Evolutionary conservation across 1,139 yeast species (phyloP).

Genomic region (Pichia sp.): DNA sequence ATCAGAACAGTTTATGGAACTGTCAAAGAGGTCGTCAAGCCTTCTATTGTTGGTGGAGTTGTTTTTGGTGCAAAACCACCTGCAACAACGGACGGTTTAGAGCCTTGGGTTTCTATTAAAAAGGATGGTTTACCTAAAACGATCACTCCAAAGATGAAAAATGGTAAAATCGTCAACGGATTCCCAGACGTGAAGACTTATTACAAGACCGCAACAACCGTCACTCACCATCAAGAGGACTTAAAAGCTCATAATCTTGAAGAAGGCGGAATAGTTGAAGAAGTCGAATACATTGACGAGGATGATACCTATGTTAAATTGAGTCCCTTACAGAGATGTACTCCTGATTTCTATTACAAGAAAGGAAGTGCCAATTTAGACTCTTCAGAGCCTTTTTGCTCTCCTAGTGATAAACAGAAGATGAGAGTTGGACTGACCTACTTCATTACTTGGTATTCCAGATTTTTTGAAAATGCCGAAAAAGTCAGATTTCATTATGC

Average conservation of each 20-base stretch:
- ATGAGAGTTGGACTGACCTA: conserved; percentile 55
- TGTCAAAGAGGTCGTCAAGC: conserved; percentile 58
- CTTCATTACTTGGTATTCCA: conserved; percentile 75
- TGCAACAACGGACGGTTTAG: conserved; percentile 53
- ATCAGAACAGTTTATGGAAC: conserved; percentile 56
- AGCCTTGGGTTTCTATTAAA: conserved; percentile 76
- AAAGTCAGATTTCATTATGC: conserved; percentile 63
- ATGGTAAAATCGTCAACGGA: conserved; percentile 58
- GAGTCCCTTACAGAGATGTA: conserved; percentile 77
- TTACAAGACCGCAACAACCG: conserved; percentile 62
- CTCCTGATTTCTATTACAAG: conserved; percentile 63
- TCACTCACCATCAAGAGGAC: conserved; percentile 47
- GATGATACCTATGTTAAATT: conserved; percentile 60
- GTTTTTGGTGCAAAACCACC: conserved; percentile 74
- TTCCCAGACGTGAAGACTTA: conserved; percentile 70
- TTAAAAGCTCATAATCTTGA: conserved; percentile 65
- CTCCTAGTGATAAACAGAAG: conserved; percentile 55
- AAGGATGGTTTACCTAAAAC: conserved; percentile 79
- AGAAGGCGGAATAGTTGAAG: conserved; percentile 46
- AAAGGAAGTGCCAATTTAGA: conserved; percentile 55
- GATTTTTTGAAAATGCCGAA: conserved; percentile 44
- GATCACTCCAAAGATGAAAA: conserved; percentile 61
- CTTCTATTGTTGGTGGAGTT: conserved; percentile 75
- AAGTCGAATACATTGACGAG: conserved; percentile 49
- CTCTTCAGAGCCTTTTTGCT: conserved; percentile 69